Percentiles rank a stretch among this genome's conserved stretches.
Conservation (phyloP, 208 protist genomes). For the Naegleria fowleri region DNA sequence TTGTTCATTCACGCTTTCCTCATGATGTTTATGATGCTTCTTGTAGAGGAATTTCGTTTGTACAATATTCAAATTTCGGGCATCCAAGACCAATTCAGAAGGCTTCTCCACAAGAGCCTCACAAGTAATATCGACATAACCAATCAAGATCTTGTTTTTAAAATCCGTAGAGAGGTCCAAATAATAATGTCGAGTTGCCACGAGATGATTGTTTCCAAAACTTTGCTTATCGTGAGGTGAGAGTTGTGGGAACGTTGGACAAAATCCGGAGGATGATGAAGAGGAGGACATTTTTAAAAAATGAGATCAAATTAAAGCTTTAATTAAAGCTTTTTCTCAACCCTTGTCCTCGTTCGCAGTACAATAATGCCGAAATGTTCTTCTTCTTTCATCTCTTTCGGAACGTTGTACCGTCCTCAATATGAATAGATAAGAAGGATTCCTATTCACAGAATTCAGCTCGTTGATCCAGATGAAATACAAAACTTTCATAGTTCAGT, state of each 20-base stretch:
- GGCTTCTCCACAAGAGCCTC: not conserved
- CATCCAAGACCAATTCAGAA: not conserved
- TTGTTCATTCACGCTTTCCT: not conserved
- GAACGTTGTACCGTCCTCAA: too few species aligned
- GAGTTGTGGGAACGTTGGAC: not conserved
- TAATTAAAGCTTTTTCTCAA: too few species aligned
- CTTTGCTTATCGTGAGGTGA: not conserved
- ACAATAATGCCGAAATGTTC: too few species aligned
- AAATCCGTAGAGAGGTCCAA: not conserved
- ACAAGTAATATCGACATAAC: not conserved
- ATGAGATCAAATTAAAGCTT: too few species aligned
- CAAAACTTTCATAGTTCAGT: too few species aligned
- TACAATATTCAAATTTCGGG: not conserved
- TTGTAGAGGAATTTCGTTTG: not conserved
- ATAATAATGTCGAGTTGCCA: not conserved
- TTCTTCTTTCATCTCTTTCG: too few species aligned
- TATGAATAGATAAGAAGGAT: too few species aligned
- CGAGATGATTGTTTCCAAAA: slow-evolving; percentile 8
- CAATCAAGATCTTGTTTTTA: not conserved
- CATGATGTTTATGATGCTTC: not conserved
- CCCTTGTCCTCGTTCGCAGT: too few species aligned
- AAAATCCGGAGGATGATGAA: too few species aligned
- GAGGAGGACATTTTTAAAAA: too few species aligned
- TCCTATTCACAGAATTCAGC: too few species aligned
- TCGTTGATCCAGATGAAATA: too few species aligned